Evolutionary conservation across 257 asterid species (phyloP).

Genomic region (Capsicum rhomboideum): DNA sequence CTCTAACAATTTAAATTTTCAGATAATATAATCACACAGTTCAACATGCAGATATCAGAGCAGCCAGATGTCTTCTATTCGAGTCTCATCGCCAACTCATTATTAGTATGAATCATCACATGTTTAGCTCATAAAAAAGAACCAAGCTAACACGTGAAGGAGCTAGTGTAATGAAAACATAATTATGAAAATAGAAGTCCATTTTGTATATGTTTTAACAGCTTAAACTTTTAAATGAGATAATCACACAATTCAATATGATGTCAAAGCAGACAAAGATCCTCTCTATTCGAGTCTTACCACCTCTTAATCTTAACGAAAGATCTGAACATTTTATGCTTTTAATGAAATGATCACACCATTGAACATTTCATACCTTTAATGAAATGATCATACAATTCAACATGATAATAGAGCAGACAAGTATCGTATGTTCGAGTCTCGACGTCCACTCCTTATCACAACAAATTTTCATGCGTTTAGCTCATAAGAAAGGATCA

Average conservation of each 20-base stretch:
- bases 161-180: background rate
- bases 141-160: background rate
- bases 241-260: background rate
- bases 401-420: background rate
- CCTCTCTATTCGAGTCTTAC: background rate
- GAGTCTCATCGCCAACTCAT: background rate
- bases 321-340: background rate
- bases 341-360: background rate
- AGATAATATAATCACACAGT: background rate
- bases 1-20: background rate
- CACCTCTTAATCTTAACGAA: background rate
- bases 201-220: background rate
- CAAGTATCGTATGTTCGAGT: no score
- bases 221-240: background rate
- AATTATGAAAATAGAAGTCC: background rate
- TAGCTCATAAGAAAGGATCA: background rate
- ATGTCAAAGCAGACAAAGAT: background rate
- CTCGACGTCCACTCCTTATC: background rate
- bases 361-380: no score
- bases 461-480: background rate
- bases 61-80: background rate
- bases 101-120: background rate
- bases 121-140: background rate
- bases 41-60: background rate
- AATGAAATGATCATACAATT: background rate